Evolutionary conservation across 495 filamentous ascomycete species (phyloP).

Genomic region (Hypoxylon lienhwacheense): DNA sequence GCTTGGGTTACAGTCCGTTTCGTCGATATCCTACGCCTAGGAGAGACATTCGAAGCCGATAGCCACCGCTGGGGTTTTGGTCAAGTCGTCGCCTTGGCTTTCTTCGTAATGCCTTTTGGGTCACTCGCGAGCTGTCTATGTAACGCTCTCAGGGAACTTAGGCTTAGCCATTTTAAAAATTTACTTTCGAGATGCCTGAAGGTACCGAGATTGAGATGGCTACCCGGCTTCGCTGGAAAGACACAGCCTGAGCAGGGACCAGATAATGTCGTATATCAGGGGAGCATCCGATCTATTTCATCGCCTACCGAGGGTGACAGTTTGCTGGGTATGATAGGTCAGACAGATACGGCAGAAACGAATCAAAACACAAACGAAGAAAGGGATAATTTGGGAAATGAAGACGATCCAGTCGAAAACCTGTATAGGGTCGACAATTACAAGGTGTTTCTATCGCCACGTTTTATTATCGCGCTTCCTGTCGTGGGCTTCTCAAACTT

Average conservation of each 20-base stretch:
- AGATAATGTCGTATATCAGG: constrained; percentile 5
- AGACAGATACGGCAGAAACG: neutral
- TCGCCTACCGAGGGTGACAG: neutral
- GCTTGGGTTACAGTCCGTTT: constrained; percentile 28
- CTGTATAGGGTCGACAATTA: constrained; percentile 8
- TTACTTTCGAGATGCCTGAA: neutral
- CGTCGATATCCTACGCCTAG: constrained; percentile 23
- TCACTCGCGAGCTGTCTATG: constrained; percentile 18
- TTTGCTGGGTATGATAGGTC: neutral
- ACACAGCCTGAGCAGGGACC: constrained; percentile 5
- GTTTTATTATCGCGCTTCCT: constrained; percentile 28
- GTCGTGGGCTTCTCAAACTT: constrained; percentile 27
- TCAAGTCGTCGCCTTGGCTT: constrained; percentile 23
- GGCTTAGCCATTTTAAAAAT: neutral
- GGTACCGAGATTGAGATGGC: constrained; percentile 6
- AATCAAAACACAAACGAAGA: neutral
- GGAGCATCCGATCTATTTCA: constrained; percentile 1
- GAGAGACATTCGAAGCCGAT: constrained; percentile 15
- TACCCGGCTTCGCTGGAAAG: constrained; percentile 2
- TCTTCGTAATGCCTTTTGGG: constrained; percentile 25
- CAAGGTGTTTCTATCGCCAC: constrained; percentile 28
- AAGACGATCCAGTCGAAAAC: neutral
- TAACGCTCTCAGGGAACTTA: constrained; percentile 3
- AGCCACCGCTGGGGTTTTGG: constrained; percentile 19
- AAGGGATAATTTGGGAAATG: constrained; percentile 4